A percentile compares a stretch with the other conserved stretches of the same genome.
Conservation (phyloP, 352 stramenopile genomes). For the Phytophthora pluvialis region DNA sequence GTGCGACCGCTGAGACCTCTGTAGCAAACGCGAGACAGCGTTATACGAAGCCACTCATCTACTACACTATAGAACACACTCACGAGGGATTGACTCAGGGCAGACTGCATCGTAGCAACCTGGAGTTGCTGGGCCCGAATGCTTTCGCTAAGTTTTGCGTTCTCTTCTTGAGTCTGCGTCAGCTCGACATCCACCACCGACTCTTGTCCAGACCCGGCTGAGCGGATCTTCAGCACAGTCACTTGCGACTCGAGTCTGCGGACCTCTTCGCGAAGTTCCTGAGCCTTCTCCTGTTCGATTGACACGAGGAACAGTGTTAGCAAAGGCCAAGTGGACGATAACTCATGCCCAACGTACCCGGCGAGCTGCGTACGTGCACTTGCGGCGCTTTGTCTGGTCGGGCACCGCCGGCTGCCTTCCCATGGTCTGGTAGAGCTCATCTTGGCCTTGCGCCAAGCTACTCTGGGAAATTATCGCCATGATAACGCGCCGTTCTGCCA, state of each 20-base stretch:
- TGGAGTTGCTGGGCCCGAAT: not conserved
- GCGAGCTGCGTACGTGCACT: conserved; percentile 22
- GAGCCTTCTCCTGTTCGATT: no score
- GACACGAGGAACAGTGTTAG: no score
- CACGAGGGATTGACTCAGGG: not conserved
- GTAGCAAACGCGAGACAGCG: not conserved
- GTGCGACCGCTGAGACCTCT: conserved; percentile 18
- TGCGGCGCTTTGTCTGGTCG: conserved; percentile 8
- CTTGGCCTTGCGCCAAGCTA: not conserved
- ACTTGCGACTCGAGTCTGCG: not conserved
- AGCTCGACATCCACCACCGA: not conserved
- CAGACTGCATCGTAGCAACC: conserved; percentile 1
- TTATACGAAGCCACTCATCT: not conserved
- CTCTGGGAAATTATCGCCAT: not conserved
- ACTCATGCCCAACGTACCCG: not conserved
- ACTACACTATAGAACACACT: not conserved
- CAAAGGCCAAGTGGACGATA: no score
- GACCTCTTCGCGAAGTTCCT: no score
- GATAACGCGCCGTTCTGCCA: not conserved
- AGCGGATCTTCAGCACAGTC: not conserved
- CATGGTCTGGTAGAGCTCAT: not conserved
- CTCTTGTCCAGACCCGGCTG: not conserved
- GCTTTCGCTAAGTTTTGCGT: not conserved
- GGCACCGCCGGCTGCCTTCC: not conserved
- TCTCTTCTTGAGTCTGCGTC: conserved; percentile 1